These are phyloP conservation scores for Craterostigma plantagineum DNA, from an alignment of 257 asterid species.

Conservation along the genomic window DNA sequence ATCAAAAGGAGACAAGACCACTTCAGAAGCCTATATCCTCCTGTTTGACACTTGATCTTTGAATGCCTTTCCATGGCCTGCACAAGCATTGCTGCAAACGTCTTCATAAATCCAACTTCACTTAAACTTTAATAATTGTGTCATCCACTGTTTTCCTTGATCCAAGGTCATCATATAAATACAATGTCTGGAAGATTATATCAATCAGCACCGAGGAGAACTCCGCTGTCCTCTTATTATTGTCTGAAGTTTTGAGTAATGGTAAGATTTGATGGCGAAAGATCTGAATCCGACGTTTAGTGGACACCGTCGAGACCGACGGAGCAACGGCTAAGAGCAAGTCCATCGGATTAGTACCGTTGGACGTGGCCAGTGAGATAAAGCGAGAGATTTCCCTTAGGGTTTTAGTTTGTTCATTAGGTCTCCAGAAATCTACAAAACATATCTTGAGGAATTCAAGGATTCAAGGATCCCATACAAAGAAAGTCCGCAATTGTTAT, in stretches of 20 bases:
- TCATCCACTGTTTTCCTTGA: constrained; percentile 81
- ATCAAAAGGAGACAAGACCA: constrained; percentile 78
- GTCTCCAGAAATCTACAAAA: constrained; percentile 49
- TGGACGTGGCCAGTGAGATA: no score
- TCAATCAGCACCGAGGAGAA: constrained; percentile 55
- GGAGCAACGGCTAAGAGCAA: no score
- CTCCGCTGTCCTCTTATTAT: constrained; percentile 48
- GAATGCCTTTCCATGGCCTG: constrained; percentile 86
- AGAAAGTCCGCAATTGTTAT: constrained; percentile 53
- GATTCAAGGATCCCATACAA: constrained; percentile 57
- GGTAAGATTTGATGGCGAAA: no score
- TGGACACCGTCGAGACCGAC: no score
- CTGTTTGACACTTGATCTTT: constrained; percentile 43
- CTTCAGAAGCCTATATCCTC: constrained; percentile 56
- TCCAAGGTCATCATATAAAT: constrained; percentile 55
- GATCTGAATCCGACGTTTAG: no score
- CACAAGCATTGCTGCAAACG: constrained; percentile 78
- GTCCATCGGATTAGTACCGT: no score
- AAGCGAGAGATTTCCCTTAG: no score
- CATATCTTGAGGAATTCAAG: constrained; percentile 61
- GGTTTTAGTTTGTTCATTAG: no score
- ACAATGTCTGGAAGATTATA: constrained; percentile 49
- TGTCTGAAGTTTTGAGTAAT: no score
- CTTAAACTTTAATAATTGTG: constrained; percentile 38
- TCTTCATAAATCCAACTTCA: constrained; percentile 48